Percentiles rank a stretch among this genome's conserved stretches.
These are phyloP conservation scores for Sarocladium strictum DNA, from an alignment of 2,329 filamentous ascomycete genomes.

Conservation along the genomic window DNA sequence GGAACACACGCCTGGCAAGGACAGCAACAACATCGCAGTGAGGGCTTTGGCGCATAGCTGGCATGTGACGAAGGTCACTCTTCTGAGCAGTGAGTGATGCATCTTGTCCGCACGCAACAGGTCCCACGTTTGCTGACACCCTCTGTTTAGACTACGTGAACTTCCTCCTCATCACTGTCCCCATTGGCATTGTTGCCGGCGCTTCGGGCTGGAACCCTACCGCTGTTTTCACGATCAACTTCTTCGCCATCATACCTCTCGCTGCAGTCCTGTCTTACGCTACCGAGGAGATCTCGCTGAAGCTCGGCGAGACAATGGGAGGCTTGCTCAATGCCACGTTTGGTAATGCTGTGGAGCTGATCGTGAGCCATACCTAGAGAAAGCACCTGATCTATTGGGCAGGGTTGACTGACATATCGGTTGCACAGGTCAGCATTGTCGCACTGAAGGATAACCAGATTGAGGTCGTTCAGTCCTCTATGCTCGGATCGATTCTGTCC, in stretches of 20 bases:
- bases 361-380: conserved; percentile 42
- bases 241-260: conserved; percentile 73
- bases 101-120: neutral
- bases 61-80: conserved; percentile 51
- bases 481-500: conserved; percentile 92
- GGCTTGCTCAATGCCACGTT: conserved; percentile 72
- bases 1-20: conserved; percentile 44
- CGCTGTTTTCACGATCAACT: conserved; percentile 70
- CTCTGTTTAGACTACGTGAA: conserved; percentile 53
- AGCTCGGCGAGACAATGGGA: conserved; percentile 67
- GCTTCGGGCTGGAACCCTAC: conserved; percentile 56
- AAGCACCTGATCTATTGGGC: neutral
- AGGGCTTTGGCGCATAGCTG: conserved; percentile 42
- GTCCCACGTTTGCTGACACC: neutral
- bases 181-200: conserved; percentile 65
- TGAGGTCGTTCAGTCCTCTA: conserved; percentile 93
- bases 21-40: conserved; percentile 40
- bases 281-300: conserved; percentile 68
- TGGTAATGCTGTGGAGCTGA: conserved; percentile 74
- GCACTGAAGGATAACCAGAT: conserved; percentile 82
- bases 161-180: conserved; percentile 66
- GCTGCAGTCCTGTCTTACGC: conserved; percentile 70
- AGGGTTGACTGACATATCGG: conserved; percentile 11
- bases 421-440: conserved; percentile 74
- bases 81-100: conserved; percentile 49